These are phyloP conservation scores for Geranium brycei DNA, from an alignment of 345 rosid species.

Conservation along the genomic window DNA sequence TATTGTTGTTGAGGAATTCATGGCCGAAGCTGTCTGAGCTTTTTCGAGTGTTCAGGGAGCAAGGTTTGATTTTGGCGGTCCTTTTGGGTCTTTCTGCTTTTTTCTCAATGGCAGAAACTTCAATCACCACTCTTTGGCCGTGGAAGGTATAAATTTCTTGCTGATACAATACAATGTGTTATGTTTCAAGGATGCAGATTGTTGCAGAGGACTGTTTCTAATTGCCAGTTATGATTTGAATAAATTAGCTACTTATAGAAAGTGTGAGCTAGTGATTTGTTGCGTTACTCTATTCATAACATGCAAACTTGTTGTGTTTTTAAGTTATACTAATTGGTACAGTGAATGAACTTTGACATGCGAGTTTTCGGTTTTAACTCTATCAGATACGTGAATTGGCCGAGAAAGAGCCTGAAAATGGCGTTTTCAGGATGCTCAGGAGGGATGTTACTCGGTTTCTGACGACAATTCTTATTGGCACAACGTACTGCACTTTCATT, in stretches of 20 bases:
- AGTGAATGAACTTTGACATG: background rate
- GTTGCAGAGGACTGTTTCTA: no score
- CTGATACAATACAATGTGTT: background rate
- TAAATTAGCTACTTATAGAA: background rate
- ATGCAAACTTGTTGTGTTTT: background rate
- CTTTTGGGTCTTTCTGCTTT: slow-evolving; percentile 75
- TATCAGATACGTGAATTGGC: slow-evolving; percentile 89
- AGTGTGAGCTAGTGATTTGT: background rate
- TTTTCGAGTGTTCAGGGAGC: slow-evolving; percentile 61
- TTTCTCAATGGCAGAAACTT: slow-evolving; percentile 93
- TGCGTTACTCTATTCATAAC: background rate
- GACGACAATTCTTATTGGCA: slow-evolving; percentile 97
- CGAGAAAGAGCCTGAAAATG: slow-evolving; percentile 88
- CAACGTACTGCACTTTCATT: slow-evolving; percentile 50
- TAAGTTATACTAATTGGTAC: slow-evolving; percentile 10
- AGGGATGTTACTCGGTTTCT: slow-evolving; percentile 96
- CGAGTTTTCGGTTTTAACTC: slow-evolving; percentile 8
- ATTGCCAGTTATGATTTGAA: no score
- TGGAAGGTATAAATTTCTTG: slow-evolving; percentile 54
- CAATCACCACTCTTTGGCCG: slow-evolving; percentile 86
- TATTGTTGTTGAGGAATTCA: slow-evolving; percentile 46
- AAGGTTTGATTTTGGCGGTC: slow-evolving; percentile 59
- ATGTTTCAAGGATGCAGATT: background rate
- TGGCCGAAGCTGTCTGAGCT: slow-evolving; percentile 68
- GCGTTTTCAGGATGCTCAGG: slow-evolving; percentile 90